phyloP scores from a whole-genome alignment of 805 yeast genomes.

The Saccharomycopsis lassenensis region DNA sequence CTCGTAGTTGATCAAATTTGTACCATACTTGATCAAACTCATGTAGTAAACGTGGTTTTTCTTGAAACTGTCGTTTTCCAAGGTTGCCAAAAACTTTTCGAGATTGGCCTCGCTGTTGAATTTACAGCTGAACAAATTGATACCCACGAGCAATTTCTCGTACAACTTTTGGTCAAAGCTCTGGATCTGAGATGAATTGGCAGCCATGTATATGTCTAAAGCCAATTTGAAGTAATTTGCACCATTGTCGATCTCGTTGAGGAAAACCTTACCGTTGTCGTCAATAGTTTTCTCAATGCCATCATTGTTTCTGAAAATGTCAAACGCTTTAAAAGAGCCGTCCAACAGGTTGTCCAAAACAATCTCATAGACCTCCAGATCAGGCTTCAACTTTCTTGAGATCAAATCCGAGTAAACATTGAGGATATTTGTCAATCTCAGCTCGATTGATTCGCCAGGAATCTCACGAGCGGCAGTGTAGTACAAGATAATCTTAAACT shows the following conservation, averaged over 20 bases:
- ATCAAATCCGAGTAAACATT: slow-evolving; percentile 18
- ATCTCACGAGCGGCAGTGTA: slow-evolving; percentile 6
- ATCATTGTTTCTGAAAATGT: slow-evolving; percentile 6
- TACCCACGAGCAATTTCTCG: slow-evolving; percentile 13
- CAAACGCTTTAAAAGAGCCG: slow-evolving; percentile 13
- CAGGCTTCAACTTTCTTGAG: slow-evolving; percentile 12
- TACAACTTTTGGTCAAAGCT: slow-evolving; percentile 9
- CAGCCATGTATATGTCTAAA: slow-evolving; percentile 17
- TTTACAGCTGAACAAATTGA: slow-evolving; percentile 12
- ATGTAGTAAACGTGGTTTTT: slow-evolving; percentile 14
- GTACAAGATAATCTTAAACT: slow-evolving; percentile 14
- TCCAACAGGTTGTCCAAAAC: slow-evolving; percentile 12
- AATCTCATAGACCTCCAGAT: slow-evolving; percentile 10
- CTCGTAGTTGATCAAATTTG: neutral
- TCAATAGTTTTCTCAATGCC: slow-evolving; percentile 9
- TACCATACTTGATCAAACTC: slow-evolving; percentile 12
- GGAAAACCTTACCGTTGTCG: slow-evolving; percentile 8
- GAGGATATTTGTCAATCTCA: slow-evolving; percentile 13
- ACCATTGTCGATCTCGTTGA: slow-evolving; percentile 12
- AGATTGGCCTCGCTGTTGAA: slow-evolving; percentile 9
- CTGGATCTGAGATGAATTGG: slow-evolving; percentile 11
- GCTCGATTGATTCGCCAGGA: slow-evolving; percentile 16
- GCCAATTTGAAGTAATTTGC: slow-evolving; percentile 16
- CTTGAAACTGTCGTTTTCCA: slow-evolving; percentile 5
- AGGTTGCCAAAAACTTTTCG: slow-evolving; percentile 8